A percentile compares a stretch with the other conserved stretches of the same genome.
These are phyloP conservation scores for Sungouiella thailandica DNA, from an alignment of 805 yeast genomes.

Conservation along the genomic window DNA sequence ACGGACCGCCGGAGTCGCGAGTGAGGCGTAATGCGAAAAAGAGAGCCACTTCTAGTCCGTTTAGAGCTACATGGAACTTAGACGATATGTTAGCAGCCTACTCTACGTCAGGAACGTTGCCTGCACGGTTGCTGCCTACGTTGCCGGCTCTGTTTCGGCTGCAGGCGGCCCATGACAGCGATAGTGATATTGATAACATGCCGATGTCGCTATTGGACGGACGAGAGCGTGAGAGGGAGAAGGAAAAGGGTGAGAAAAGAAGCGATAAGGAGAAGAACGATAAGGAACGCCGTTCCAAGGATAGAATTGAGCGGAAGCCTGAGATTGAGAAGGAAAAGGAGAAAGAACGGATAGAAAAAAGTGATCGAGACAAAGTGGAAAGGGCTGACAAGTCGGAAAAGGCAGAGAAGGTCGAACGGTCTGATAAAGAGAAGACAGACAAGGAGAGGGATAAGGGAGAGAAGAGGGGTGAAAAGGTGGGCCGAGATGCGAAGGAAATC, in stretches of 20 bases:
- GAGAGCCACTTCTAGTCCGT: background rate
- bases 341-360: too few species aligned
- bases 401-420: too few species aligned
- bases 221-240: too few species aligned
- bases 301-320: slow-evolving; percentile 4
- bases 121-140: slow-evolving; percentile 37
- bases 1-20: slow-evolving; percentile 7
- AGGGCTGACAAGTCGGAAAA: too few species aligned
- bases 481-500: too few species aligned
- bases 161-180: slow-evolving; percentile 7
- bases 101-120: slow-evolving; percentile 28
- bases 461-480: too few species aligned
- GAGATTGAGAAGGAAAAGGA: background rate
- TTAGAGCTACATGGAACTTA: slow-evolving; percentile 26
- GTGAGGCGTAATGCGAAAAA: background rate
- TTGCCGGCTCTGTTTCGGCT: slow-evolving; percentile 23
- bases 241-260: too few species aligned
- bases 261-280: too few species aligned
- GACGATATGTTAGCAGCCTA: slow-evolving; percentile 35
- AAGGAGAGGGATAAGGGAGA: too few species aligned
- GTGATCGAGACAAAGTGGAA: too few species aligned
- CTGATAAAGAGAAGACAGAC: too few species aligned
- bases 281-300: background rate
- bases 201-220: slow-evolving; percentile 23
- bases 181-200: slow-evolving; percentile 20